These are phyloP conservation scores for Podila epicladia DNA, from an alignment of 192 early-diverging fungal species.

Conservation along the genomic window DNA sequence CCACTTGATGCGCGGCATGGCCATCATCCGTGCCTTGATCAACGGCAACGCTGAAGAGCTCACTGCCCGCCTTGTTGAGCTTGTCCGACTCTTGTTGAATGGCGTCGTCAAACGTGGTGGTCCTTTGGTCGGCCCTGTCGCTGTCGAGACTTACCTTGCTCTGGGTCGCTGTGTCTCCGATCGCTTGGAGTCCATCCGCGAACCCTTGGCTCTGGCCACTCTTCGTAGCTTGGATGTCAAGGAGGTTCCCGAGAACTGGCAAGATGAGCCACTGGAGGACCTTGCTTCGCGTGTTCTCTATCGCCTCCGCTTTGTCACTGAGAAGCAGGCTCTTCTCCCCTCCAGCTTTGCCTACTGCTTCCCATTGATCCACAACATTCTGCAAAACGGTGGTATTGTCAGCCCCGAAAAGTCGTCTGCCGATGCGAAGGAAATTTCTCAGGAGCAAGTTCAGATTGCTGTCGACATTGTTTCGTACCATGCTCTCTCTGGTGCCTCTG, in stretches of 20 bases:
- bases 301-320: conserved; percentile 70
- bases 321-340: conserved; percentile 62
- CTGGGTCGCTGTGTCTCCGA: conserved; percentile 57
- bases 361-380: conserved; percentile 72
- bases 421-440: conserved; percentile 53
- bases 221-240: conserved; percentile 57
- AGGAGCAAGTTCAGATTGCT: conserved; percentile 75
- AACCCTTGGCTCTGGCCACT: conserved; percentile 58
- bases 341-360: conserved; percentile 74
- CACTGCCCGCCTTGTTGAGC: conserved; percentile 65
- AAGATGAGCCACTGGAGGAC: conserved; percentile 54
- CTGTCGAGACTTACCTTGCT: conserved; percentile 66
- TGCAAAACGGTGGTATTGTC: conserved; percentile 70
- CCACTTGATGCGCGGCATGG: conserved; percentile 68
- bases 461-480: conserved; percentile 74
- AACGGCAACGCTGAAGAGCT: conserved; percentile 64
- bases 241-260: conserved; percentile 59
- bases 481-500: conserved; percentile 57
- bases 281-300: conserved; percentile 72
- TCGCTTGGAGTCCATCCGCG: conserved; percentile 51
- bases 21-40: conserved; percentile 71
- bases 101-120: conserved; percentile 60
- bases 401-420: conserved; percentile 45
- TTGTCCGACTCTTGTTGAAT: conserved; percentile 64
- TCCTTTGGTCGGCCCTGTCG: conserved; percentile 64